Evolutionary conservation across 164 flowering plant genomes (phyloP).

Genomic region (Macadamia integrifolia): DNA sequence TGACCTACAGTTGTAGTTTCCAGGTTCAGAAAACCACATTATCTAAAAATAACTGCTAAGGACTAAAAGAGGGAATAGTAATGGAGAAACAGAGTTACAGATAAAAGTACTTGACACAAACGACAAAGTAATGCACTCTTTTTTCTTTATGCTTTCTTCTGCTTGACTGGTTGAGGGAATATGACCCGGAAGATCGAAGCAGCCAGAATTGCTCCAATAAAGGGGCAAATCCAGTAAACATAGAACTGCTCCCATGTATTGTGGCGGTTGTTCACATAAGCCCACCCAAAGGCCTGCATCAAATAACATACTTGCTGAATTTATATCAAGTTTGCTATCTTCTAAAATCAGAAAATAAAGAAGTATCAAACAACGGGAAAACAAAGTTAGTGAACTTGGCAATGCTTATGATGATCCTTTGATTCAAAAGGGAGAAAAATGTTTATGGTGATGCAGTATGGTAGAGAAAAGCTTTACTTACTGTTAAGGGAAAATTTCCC

Average conservation of each 20-base stretch:
- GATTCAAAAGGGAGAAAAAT: too few species aligned
- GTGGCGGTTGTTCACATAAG: constrained; percentile 54
- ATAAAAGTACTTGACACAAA: neutral
- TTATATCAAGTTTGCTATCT: neutral
- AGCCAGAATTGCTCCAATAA: constrained; percentile 61
- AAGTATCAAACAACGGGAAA: neutral
- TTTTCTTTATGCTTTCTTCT: constrained; percentile 45
- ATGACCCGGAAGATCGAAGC: constrained; percentile 57
- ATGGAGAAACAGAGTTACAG: too few species aligned
- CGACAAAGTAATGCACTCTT: neutral
- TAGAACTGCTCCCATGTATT: constrained; percentile 80
- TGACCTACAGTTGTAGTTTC: too few species aligned
- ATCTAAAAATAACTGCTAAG: too few species aligned
- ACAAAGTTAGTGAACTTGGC: too few species aligned
- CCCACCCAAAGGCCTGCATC: constrained; percentile 87
- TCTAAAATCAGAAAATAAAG: neutral
- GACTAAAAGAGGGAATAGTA: too few species aligned
- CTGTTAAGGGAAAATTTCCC: too few species aligned
- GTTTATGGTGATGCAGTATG: too few species aligned
- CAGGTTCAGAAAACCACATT: too few species aligned
- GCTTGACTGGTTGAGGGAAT: constrained; percentile 54
- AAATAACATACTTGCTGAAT: neutral
- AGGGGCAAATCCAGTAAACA: constrained; percentile 82
- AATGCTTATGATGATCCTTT: too few species aligned
- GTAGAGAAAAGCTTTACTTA: too few species aligned